Percentiles rank a stretch among this genome's conserved stretches.
phyloP scores from a whole-genome alignment of 805 yeast genomes.

The Yarrowia yakushimensis region DNA sequence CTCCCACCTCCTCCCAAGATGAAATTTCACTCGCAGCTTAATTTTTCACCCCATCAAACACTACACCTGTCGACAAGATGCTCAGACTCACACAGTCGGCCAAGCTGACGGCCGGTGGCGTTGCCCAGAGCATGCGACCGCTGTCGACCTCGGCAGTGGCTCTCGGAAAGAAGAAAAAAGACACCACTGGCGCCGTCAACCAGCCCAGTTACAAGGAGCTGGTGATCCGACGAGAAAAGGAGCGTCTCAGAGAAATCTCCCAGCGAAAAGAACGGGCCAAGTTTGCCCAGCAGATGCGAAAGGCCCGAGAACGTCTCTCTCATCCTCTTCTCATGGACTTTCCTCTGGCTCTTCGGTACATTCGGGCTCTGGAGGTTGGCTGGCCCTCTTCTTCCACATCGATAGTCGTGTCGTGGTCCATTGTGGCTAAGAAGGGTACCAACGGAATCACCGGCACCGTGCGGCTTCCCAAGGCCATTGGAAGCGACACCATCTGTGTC shows the following conservation, averaged over 20 bases:
- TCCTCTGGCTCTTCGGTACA: conserved; percentile 66
- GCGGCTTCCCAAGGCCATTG: conserved; percentile 67
- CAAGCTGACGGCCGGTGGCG: not conserved
- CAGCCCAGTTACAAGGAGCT: conserved; percentile 24
- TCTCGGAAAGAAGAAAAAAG: conserved; percentile 23
- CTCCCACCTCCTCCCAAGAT: too few relatives aligned
- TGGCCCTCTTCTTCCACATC: conserved; percentile 68
- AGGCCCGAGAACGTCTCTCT: conserved; percentile 16
- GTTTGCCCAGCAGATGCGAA: not conserved
- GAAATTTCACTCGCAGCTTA: not conserved
- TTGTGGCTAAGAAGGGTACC: conserved; percentile 73
- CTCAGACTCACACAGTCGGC: conserved; percentile 13
- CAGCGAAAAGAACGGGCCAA: conserved; percentile 7
- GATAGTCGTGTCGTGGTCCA: conserved; percentile 58
- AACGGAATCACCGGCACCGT: conserved; percentile 70
- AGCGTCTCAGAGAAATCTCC: conserved; percentile 6
- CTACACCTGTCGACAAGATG: not conserved
- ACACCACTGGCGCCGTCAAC: conserved; percentile 4
- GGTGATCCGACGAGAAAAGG: conserved; percentile 17
- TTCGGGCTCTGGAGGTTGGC: conserved; percentile 91
- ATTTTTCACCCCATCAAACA: not conserved
- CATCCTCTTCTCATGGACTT: conserved; percentile 67
- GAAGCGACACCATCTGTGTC: conserved; percentile 60
- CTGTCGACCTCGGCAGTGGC: conserved; percentile 24
- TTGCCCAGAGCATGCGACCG: not conserved